A percentile compares a stretch with the other conserved stretches of the same genome.
phyloP scores from a whole-genome alignment of 139 green algal species.

The Micractinium conductrix region DNA sequence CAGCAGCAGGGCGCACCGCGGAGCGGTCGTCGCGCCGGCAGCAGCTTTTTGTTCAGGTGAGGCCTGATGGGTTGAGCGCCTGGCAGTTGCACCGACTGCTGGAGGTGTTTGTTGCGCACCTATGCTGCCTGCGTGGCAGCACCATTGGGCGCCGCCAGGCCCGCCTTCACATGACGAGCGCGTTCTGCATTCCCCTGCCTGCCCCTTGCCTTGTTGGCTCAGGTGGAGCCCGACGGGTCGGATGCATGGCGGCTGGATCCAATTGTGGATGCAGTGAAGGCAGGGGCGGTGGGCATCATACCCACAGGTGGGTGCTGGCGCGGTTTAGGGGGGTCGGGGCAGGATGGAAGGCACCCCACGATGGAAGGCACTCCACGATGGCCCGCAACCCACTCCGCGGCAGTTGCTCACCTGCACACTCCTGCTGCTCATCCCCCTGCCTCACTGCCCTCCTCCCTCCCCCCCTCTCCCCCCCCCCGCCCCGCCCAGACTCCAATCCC shows the following conservation, averaged over 20 bases:
- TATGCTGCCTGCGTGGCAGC: too few relatives aligned
- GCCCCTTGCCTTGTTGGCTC: too few relatives aligned
- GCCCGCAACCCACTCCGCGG: background rate
- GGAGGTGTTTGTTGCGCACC: too few relatives aligned
- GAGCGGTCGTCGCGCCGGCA: background rate
- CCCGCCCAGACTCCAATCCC: conserved; percentile 69
- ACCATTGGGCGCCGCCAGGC: too few relatives aligned
- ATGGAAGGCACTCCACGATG: background rate
- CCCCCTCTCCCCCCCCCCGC: background rate
- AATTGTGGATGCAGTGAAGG: conserved; percentile 59
- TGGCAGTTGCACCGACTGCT: conserved; percentile 76
- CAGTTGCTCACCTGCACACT: background rate
- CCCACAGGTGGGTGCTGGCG: conserved; percentile 61
- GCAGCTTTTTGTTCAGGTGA: conserved; percentile 31
- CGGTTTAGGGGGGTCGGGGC: background rate
- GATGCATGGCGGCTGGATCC: conserved; percentile 80
- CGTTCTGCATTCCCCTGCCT: too few relatives aligned
- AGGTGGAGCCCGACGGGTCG: conserved; percentile 65
- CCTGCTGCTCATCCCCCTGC: too few relatives aligned
- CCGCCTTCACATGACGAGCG: too few relatives aligned
- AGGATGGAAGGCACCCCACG: background rate
- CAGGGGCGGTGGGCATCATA: conserved; percentile 83
- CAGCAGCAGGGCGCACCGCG: background rate
- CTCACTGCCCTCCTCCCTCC: too few relatives aligned
- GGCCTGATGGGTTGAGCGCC: conserved; percentile 70